Evolutionary conservation across 106 monocot species (phyloP), one percentile per base, ranked within the genome.

Genomic region (Dactylorhiza incarnata): DNA sequence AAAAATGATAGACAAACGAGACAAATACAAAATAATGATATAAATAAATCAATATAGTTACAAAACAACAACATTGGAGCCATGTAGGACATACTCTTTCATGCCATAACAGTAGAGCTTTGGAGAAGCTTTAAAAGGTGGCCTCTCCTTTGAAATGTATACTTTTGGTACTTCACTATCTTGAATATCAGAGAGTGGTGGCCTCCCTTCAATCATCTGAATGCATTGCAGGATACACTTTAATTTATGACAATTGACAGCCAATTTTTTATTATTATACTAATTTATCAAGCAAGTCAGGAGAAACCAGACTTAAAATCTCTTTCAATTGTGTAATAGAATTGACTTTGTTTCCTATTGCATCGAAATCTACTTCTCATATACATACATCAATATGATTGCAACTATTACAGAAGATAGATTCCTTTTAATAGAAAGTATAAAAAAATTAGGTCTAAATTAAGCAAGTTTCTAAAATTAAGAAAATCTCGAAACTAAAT

Each of bases 121-220:
- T 43, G 13, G 37, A 68, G 67, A 68, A 68, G 67, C 67, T 5
- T 68, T 68, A 43, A 68, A 68, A 20, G 67, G 67, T 43, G 67
- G 67, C 29, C 67, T 68, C 37, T 37, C 12, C 67, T 68, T 68
- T 5, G 43, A 8, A 2, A 68, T 43, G 13, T 68, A 68, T 4
- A 26, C 12, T 12, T 68, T 68, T 9, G 67, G 67, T 37, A 68
- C 11, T 68, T 37, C 67, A 3, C 43, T 26, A 68, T 68, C 67
- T 68, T 26, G 26, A 43, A 68, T 37, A 20, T 68, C 12, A 37
- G 29, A 68, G 24, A 68, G 20, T 37, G 67, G 67, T 13, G 67
- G 67, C 11, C 67, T 20, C 67, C 67, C 67, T 26, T 68, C 67
- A 68, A 68, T 68, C 67, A 68, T 68, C 66, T 66, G 26, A 23